Conservation (phyloP, 1,284 basidiomycete genomes). For the Pseudozyma sp. region DNA sequence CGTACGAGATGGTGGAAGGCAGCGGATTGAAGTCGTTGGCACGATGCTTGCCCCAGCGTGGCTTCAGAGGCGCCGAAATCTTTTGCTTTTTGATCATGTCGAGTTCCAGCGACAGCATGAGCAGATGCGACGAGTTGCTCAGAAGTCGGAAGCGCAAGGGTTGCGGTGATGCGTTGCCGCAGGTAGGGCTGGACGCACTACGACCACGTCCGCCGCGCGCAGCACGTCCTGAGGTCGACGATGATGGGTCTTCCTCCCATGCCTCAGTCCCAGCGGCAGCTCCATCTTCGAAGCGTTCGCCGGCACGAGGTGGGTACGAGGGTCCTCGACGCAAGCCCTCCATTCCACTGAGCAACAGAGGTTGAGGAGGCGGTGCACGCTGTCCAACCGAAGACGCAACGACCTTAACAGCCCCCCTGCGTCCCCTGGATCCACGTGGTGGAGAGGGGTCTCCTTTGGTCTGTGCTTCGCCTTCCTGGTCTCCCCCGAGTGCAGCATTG, state of each 20-base stretch:
- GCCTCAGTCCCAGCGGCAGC: not conserved
- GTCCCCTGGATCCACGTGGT: slow-evolving; percentile 43
- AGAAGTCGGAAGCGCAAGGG: slow-evolving; percentile 54
- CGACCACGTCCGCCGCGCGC: slow-evolving; percentile 12
- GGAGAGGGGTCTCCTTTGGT: slow-evolving; percentile 19
- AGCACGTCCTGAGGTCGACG: not conserved
- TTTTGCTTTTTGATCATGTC: slow-evolving; percentile 67
- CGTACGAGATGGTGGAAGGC: slow-evolving; percentile 27
- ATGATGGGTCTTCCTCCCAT: slow-evolving; percentile 5
- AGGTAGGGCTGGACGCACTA: slow-evolving; percentile 10
- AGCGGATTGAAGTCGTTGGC: slow-evolving; percentile 58
- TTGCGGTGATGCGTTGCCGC: slow-evolving; percentile 11
- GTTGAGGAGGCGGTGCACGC: slow-evolving; percentile 9
- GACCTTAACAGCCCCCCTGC: slow-evolving; percentile 53
- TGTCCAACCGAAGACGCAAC: slow-evolving; percentile 44
- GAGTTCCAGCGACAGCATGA: slow-evolving; percentile 66
- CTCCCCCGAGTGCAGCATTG: slow-evolving; percentile 1
- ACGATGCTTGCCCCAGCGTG: slow-evolving; percentile 62
- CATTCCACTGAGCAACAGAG: slow-evolving; percentile 21
- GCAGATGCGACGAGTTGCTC: slow-evolving; percentile 63
- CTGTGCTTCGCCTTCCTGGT: slow-evolving; percentile 3
- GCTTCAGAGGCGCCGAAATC: slow-evolving; percentile 65
- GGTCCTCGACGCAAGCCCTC: slow-evolving; percentile 39
- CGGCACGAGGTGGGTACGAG: slow-evolving; percentile 44
- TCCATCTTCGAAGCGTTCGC: slow-evolving; percentile 25